phyloP scores from a whole-genome alignment of 192 early-diverging fungal species.

The Anaeromyces robustus region DNA sequence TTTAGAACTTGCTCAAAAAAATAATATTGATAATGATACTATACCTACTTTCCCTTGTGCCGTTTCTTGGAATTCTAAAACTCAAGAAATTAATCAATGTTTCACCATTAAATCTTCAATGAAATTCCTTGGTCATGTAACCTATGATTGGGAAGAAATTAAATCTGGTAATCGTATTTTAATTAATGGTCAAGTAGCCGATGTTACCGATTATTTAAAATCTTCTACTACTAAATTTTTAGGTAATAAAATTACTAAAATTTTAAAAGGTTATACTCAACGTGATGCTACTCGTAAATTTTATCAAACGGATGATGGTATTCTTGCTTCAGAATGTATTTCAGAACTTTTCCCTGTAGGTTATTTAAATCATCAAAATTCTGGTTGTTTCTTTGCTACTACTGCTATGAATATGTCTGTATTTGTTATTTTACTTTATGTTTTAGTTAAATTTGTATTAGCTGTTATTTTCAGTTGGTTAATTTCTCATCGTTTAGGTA shows the following conservation, averaged over 20 bases:
- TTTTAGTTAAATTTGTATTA: constrained; percentile 54
- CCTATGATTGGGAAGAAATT: neutral
- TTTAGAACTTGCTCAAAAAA: neutral
- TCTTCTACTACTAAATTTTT: neutral
- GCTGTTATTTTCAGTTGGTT: constrained; percentile 73
- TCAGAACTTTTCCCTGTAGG: neutral
- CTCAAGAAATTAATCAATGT: neutral
- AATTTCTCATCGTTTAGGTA: constrained; percentile 57
- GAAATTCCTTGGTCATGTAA: neutral
- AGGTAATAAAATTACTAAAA: neutral
- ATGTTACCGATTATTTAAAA: neutral
- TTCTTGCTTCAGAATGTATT: neutral
- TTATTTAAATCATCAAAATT: neutral
- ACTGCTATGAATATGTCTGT: neutral
- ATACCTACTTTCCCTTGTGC: neutral
- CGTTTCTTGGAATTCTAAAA: neutral
- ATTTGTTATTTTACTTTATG: neutral
- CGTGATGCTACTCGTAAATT: neutral
- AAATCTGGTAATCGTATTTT: neutral
- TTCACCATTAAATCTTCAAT: neutral
- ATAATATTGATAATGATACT: no score
- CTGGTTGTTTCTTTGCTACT: neutral
- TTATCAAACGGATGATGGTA: neutral
- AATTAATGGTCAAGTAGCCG: neutral
- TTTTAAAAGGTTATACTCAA: neutral